phyloP scores from a whole-genome alignment of 257 asterid species.

The Nicotiana tomentosiformis region DNA sequence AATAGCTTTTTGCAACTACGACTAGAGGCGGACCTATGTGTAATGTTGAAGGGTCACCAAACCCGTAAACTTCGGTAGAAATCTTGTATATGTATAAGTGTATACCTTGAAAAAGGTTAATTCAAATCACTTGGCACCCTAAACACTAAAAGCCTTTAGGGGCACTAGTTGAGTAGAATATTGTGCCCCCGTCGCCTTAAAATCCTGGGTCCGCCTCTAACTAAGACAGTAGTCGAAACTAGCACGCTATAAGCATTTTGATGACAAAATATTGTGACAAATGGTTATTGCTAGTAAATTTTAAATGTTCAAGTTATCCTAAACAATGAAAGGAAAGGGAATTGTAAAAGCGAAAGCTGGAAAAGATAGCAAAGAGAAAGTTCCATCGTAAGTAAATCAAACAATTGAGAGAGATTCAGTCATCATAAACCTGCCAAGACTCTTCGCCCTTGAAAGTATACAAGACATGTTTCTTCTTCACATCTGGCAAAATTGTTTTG shows the following conservation, averaged over 20 bases:
- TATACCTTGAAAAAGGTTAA: too few species aligned
- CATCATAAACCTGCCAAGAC: constrained; percentile 75
- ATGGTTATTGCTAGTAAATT: neutral
- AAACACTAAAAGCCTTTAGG: too few species aligned
- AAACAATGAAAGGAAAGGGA: too few species aligned
- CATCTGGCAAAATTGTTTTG: constrained; percentile 57
- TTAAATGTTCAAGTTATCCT: too few species aligned
- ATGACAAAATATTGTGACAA: neutral
- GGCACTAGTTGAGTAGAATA: too few species aligned
- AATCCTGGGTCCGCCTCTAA: too few species aligned
- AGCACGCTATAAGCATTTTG: neutral
- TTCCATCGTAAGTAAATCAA: neutral
- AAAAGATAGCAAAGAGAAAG: neutral
- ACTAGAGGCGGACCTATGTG: too few species aligned
- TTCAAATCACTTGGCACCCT: too few species aligned
- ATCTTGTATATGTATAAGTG: too few species aligned
- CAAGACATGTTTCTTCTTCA: constrained; percentile 39
- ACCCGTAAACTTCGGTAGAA: too few species aligned
- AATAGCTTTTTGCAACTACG: neutral
- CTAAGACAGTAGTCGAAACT: neutral
- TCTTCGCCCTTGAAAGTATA: constrained; percentile 76
- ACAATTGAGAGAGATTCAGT: neutral
- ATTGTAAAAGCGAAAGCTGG: neutral
- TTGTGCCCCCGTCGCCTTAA: too few species aligned
- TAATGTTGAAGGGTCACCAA: too few species aligned